A percentile compares a stretch with the other conserved stretches of the same genome.
phyloP scores from a whole-genome alignment of 1,284 basidiomycete genomes.

The Chalciporus sp. region DNA sequence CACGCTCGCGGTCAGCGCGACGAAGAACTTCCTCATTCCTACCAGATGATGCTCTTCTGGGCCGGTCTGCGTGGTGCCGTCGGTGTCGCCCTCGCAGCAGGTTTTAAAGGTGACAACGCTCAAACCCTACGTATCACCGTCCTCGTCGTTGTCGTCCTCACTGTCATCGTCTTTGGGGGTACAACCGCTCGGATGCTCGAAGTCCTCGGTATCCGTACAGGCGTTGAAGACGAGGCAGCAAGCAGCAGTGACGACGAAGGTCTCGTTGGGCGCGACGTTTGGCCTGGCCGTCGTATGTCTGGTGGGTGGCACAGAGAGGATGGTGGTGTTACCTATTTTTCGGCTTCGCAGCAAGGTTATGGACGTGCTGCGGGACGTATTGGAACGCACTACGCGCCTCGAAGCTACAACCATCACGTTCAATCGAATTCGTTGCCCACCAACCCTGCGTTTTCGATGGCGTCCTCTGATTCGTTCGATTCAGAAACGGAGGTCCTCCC shows the following conservation, averaged over 20 bases:
- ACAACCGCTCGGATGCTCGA: slow-evolving; percentile 97
- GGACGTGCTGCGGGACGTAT: slow-evolving; percentile 43
- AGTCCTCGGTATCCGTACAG: slow-evolving; percentile 93
- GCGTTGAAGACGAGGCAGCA: slow-evolving; percentile 90
- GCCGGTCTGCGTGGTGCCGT: slow-evolving; percentile 96
- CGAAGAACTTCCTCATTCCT: slow-evolving; percentile 92
- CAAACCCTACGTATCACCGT: slow-evolving; percentile 93
- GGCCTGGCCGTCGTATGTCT: slow-evolving; percentile 29
- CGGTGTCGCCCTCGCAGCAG: slow-evolving; percentile 94
- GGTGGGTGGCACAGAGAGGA: slow-evolving; percentile 51
- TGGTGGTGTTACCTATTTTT: slow-evolving; percentile 40
- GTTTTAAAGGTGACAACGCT: slow-evolving; percentile 91
- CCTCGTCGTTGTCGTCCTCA: slow-evolving; percentile 93
- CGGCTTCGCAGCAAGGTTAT: slow-evolving; percentile 39
- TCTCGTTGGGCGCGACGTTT: slow-evolving; percentile 28
- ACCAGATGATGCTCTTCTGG: slow-evolving; percentile 99
- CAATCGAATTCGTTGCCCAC: slow-evolving; percentile 38
- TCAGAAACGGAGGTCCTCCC: slow-evolving; percentile 83
- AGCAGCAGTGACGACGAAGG: slow-evolving; percentile 78
- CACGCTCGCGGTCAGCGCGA: slow-evolving; percentile 81
- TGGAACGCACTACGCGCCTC: slow-evolving; percentile 53
- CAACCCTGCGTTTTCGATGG: slow-evolving; percentile 52
- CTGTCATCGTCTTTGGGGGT: slow-evolving; percentile 94
- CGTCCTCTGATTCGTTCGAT: slow-evolving; percentile 73
- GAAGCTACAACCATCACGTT: slow-evolving; percentile 62